These are phyloP conservation scores for Edaphochlamys debaryana DNA, from an alignment of 139 green algal species.

Conservation along the genomic window DNA sequence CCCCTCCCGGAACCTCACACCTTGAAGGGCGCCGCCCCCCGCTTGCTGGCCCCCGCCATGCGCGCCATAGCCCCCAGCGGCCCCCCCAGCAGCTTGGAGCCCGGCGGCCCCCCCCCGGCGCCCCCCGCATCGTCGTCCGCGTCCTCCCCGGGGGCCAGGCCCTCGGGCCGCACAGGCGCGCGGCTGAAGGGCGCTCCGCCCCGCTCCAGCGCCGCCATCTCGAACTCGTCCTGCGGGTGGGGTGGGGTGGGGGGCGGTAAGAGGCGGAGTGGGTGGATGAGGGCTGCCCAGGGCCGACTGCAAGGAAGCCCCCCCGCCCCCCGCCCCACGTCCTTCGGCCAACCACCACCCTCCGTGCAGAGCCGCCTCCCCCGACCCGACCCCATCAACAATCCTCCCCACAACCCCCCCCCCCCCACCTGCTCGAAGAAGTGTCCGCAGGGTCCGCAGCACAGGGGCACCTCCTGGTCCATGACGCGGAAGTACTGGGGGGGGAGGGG, in stretches of 20 bases:
- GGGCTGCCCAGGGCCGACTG: too few relatives aligned
- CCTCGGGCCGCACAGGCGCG: slow-evolving; percentile 46
- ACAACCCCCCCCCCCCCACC: background rate
- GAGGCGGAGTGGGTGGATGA: too few relatives aligned
- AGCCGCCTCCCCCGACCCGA: too few relatives aligned
- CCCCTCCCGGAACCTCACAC: too few relatives aligned
- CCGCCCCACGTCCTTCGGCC: too few relatives aligned
- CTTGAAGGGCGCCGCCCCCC: slow-evolving; percentile 10
- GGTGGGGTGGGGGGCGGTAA: too few relatives aligned
- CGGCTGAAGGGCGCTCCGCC: slow-evolving; percentile 59
- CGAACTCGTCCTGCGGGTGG: slow-evolving; percentile 19
- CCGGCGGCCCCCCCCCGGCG: background rate
- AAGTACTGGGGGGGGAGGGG: slow-evolving; percentile 72
- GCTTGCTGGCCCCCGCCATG: slow-evolving; percentile 1
- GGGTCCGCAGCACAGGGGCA: slow-evolving; percentile 65
- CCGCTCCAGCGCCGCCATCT: slow-evolving; percentile 48
- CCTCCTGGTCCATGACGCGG: slow-evolving; percentile 75
- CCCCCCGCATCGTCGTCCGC: slow-evolving; percentile 7
- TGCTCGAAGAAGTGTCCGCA: slow-evolving; percentile 88
- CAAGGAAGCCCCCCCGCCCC: too few relatives aligned
- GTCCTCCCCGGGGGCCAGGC: slow-evolving; percentile 33
- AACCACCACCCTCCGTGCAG: too few relatives aligned
- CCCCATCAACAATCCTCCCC: too few relatives aligned
- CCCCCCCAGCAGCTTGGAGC: slow-evolving; percentile 1
- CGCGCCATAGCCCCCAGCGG: background rate